These are phyloP conservation scores for Jimgerdemannia lactiflua DNA, from an alignment of 192 early-diverging fungal species.

Conservation along the genomic window DNA sequence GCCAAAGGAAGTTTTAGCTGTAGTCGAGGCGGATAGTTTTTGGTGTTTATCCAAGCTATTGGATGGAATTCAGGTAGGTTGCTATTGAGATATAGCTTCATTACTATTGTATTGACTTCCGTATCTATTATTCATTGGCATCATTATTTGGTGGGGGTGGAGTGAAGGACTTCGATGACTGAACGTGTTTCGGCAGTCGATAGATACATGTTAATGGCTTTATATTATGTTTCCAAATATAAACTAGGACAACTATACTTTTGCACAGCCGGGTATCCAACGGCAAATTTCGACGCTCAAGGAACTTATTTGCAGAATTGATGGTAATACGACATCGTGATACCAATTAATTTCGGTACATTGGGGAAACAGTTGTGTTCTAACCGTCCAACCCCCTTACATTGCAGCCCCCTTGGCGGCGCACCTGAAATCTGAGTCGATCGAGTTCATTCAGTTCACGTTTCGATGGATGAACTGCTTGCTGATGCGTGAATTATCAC, in stretches of 20 bases:
- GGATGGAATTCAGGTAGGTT: slow-evolving; percentile 87
- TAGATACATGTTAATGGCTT: not conserved
- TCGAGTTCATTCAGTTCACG: slow-evolving; percentile 99
- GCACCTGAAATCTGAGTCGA: slow-evolving; percentile 84
- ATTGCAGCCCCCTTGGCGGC: slow-evolving; percentile 63
- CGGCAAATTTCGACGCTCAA: slow-evolving; percentile 85
- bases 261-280: slow-evolving; percentile 95
- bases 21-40: slow-evolving; percentile 93
- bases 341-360: not conserved
- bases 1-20: slow-evolving; percentile 51
- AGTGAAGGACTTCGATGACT: not conserved
- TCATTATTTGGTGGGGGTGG: not conserved
- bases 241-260: slow-evolving; percentile 91
- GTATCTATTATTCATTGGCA: not conserved
- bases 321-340: slow-evolving; percentile 48
- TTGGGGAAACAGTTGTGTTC: too few relatives aligned
- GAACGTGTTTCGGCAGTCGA: not conserved
- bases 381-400: too few relatives aligned
- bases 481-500: slow-evolving; percentile 92
- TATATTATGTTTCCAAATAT: not conserved
- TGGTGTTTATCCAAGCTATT: slow-evolving; percentile 96
- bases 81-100: not conserved
- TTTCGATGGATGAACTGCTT: slow-evolving; percentile 99
- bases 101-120: too few relatives aligned
- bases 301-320: slow-evolving; percentile 90